phyloP scores from a whole-genome alignment of 352 stramenopile species.

The Globisporangium nunn region DNA sequence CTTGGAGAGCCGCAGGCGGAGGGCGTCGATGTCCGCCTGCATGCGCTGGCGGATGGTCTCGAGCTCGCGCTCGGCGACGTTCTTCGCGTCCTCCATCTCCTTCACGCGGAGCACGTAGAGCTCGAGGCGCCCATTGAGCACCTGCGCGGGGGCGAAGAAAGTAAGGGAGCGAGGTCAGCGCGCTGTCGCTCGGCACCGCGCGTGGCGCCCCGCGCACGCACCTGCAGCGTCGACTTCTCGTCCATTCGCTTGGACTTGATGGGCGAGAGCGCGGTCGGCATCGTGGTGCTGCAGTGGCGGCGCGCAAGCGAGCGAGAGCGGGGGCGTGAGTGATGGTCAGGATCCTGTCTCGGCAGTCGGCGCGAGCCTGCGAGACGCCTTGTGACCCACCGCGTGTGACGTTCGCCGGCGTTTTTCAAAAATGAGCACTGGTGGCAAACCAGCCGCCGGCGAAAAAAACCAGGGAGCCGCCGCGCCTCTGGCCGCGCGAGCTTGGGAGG shows the following conservation, averaged over 20 bases:
- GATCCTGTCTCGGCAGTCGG: no score
- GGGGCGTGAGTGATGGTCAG: no score
- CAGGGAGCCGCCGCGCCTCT: no score
- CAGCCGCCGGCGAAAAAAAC: background rate
- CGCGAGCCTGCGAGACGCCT: no score
- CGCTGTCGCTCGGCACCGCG: no score
- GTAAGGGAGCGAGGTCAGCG: no score
- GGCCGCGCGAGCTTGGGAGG: no score
- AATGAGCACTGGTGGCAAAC: background rate
- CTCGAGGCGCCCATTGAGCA: conserved; percentile 76
- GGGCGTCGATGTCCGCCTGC: conserved; percentile 66
- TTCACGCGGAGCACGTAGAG: conserved; percentile 81
- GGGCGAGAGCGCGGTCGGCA: conserved; percentile 61
- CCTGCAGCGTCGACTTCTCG: conserved; percentile 77
- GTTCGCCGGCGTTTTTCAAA: background rate
- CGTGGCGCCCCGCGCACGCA: conserved; percentile 10
- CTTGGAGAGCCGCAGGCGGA: conserved; percentile 45
- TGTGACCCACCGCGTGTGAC: no score
- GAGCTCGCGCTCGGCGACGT: conserved; percentile 63
- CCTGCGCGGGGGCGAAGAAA: conserved; percentile 15
- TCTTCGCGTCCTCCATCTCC: conserved; percentile 73
- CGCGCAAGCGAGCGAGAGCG: no score
- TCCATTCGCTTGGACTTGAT: conserved; percentile 84
- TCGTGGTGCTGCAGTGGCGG: conserved; percentile 2
- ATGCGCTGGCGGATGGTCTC: conserved; percentile 77